phyloP scores from a whole-genome alignment of 345 rosid genomes.

The Hibiscus mutabilis region DNA sequence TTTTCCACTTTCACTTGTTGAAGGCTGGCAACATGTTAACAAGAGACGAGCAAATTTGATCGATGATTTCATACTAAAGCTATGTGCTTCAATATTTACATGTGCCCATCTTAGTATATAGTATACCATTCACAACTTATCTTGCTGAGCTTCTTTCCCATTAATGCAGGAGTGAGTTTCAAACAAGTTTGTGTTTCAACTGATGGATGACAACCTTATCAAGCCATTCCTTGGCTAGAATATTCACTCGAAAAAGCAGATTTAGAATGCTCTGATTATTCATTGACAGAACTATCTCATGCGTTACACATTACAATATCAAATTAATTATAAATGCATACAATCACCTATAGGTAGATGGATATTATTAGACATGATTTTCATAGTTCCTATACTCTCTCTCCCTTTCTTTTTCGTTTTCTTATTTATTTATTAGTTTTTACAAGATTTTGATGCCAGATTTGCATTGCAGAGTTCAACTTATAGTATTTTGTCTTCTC shows the following conservation, averaged over 20 bases:
- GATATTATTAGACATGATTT: not conserved
- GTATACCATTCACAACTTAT: not conserved
- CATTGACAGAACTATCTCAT: not conserved
- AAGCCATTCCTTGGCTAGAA: not conserved
- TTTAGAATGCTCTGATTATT: not conserved
- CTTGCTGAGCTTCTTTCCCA: not conserved
- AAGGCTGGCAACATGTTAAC: not conserved
- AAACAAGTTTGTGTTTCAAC: not conserved
- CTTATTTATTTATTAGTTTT: not conserved
- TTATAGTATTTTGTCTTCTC: constrained; percentile 23
- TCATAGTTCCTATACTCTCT: not conserved
- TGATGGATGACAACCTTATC: not conserved
- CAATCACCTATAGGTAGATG: not conserved
- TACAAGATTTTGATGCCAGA: not conserved
- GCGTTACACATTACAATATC: not conserved
- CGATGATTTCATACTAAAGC: not conserved
- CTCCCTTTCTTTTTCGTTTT: not conserved
- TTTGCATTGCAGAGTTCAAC: not conserved
- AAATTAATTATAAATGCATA: not conserved
- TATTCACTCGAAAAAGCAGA: not conserved
- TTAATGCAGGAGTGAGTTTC: not conserved
- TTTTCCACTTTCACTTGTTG: not conserved
- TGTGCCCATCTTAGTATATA: not conserved
- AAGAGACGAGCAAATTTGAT: not conserved
- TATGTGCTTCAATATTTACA: not conserved